Percentiles rank a stretch among this genome's conserved stretches.
phyloP scores from a whole-genome alignment of 2,329 filamentous ascomycete genomes.

The Onygenales sp. region DNA sequence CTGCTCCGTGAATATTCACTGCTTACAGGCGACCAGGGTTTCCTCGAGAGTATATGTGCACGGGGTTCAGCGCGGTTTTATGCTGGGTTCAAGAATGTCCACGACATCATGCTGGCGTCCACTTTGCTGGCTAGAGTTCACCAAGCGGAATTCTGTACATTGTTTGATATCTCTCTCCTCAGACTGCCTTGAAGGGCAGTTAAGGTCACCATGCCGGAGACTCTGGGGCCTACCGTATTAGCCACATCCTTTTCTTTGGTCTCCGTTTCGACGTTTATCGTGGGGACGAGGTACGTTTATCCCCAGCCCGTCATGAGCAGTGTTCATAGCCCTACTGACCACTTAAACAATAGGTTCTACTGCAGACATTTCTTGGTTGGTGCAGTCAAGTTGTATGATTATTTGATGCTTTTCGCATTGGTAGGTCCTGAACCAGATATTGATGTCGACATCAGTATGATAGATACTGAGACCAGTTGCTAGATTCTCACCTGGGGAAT shows the following conservation, averaged over 20 bases:
- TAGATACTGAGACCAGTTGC: not conserved
- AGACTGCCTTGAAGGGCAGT: not conserved
- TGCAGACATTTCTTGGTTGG: not conserved
- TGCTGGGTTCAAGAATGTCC: no score
- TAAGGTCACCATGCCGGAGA: not conserved
- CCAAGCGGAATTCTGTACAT: no score
- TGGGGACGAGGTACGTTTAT: not conserved
- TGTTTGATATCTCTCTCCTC: no score
- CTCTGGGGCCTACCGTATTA: not conserved
- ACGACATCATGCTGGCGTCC: no score
- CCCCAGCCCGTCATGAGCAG: not conserved
- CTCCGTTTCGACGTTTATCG: not conserved
- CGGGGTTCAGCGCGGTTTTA: no score
- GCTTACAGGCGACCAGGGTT: no score
- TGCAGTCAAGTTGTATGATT: not conserved
- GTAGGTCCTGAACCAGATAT: not conserved
- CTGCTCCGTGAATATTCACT: no score
- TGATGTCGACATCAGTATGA: not conserved
- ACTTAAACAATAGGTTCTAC: not conserved
- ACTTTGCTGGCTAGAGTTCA: no score
- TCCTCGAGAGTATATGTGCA: no score
- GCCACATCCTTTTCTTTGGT: not conserved
- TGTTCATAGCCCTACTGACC: not conserved
- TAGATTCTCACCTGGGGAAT: slow-evolving; percentile 1
- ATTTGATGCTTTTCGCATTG: not conserved